Evolutionary conservation across 2,329 filamentous ascomycete species (phyloP).

Genomic region (Sporothrix pallida): DNA sequence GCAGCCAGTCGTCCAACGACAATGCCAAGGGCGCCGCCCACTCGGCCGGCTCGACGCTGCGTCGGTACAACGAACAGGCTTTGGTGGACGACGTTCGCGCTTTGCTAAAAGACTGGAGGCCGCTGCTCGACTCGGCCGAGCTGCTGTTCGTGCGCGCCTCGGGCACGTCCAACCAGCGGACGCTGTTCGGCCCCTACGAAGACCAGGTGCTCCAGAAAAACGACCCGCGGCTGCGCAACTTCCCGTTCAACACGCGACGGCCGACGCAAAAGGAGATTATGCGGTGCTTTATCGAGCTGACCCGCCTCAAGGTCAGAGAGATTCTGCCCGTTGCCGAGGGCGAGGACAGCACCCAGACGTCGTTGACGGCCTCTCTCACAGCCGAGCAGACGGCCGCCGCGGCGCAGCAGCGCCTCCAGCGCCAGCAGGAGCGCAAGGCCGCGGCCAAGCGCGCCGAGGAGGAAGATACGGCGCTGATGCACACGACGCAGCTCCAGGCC

Average conservation of each 20-base stretch:
- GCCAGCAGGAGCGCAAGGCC: slow-evolving; percentile 45
- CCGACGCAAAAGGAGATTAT: slow-evolving; percentile 95
- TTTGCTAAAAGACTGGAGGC: slow-evolving; percentile 83
- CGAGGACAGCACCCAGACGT: slow-evolving; percentile 44
- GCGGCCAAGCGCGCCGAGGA: slow-evolving; percentile 76
- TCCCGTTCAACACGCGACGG: slow-evolving; percentile 90
- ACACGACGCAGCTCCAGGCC: slow-evolving; percentile 87
- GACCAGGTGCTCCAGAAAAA: slow-evolving; percentile 80
- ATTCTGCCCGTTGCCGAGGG: slow-evolving; percentile 62
- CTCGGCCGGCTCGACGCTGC: slow-evolving; percentile 86
- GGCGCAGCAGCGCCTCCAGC: slow-evolving; percentile 16
- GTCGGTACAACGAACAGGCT: slow-evolving; percentile 92
- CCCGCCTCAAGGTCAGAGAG: slow-evolving; percentile 81
- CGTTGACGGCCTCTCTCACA: slow-evolving; percentile 42
- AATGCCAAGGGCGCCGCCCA: slow-evolving; percentile 53
- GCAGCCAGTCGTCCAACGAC: slow-evolving; percentile 80
- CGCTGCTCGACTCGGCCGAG: slow-evolving; percentile 80
- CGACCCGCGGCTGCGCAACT: slow-evolving; percentile 80
- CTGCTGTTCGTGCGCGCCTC: slow-evolving; percentile 89
- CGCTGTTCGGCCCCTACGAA: slow-evolving; percentile 89
- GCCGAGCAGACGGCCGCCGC: slow-evolving; percentile 49
- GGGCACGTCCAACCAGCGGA: slow-evolving; percentile 82
- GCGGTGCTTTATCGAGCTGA: slow-evolving; percentile 92
- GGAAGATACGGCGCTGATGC: slow-evolving; percentile 79
- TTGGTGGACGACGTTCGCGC: slow-evolving; percentile 85